Base-by-base conservation (phyloP, 1,139 yeast genomes). In the Geotrichum candidum region DNA sequence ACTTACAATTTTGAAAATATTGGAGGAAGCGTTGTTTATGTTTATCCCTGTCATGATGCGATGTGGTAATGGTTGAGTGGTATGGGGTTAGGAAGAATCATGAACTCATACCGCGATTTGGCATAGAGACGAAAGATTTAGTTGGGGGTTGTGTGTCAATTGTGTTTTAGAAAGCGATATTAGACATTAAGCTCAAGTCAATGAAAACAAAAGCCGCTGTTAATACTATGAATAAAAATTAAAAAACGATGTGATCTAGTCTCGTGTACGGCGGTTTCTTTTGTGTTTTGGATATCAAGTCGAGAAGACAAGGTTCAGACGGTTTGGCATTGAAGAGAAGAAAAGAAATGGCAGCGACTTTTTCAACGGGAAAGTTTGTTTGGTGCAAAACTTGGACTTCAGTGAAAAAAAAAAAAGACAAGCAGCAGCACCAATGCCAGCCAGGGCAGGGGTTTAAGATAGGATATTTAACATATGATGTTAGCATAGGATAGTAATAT, bases 1-100 rank as follows among this genome's bases (percentile, higher is more conserved):
- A 66, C 73, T 60, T 65, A 70, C 73, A 55, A 68, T 67, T 54
- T 63, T 65, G 59, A 68, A 72, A 61, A 70, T 59, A 59, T 72
- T 72, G 5, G 73, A 67, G 31, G 66, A 67, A 25, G 73, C 73
- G 58, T 68, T 68, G 51, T 66, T 62, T 27, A 59, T 35, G 51
- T 62, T 62, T 23, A 60, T 56, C 22, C 35, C 35, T 33, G 64
- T 25, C 64, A 62, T 62, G 25, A 54, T 54, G 46, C 6, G 22
- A 41, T 41, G 7, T n/a, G 10, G 18, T 41, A 3, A 18, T 41
- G 48, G 18, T 41, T n/a, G 48, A n/a, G 48, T 41, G 23, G 1
- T 41, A 41, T n/a, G 18, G 22, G 22, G 10, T n/a, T 5, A 41
- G 22, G 48, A 41, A n/a, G 18, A 18, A 41, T 41, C 48, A 41